phyloP scores from a whole-genome alignment of 768 basidiomycete genomes.

The Pleurotus platypus region DNA sequence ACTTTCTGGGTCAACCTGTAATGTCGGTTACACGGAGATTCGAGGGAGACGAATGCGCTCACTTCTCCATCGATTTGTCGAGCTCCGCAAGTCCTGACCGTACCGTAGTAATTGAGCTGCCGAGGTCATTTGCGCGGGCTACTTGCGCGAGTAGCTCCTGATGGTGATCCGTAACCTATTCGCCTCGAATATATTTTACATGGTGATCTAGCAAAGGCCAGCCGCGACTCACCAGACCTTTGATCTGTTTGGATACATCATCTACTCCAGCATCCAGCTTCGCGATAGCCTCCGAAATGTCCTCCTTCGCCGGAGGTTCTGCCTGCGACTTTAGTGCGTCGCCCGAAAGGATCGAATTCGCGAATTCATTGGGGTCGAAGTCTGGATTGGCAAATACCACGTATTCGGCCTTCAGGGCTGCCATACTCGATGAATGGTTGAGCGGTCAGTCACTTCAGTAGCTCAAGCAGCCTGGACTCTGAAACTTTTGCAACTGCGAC shows the following conservation, averaged over 20 bases:
- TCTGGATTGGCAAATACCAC: conserved; percentile 65
- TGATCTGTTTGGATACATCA: conserved; percentile 89
- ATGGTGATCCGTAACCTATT: conserved; percentile 78
- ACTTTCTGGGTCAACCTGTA: conserved; percentile 82
- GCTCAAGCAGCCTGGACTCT: no score
- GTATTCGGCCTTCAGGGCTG: conserved; percentile 48
- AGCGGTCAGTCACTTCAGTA: no score
- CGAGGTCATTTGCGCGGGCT: conserved; percentile 67
- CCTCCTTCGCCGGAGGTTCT: conserved; percentile 69
- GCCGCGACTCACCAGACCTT: conserved; percentile 59
- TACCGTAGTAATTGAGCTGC: conserved; percentile 66
- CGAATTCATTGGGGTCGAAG: conserved; percentile 89
- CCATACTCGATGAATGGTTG: not conserved
- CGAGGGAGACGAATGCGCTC: conserved; percentile 16
- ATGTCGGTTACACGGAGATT: conserved; percentile 16
- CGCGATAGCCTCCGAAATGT: conserved; percentile 85
- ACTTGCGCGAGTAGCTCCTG: conserved; percentile 80
- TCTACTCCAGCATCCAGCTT: conserved; percentile 87
- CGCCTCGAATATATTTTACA: conserved; percentile 22
- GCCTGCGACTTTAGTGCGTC: conserved; percentile 39
- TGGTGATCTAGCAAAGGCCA: conserved; percentile 5
- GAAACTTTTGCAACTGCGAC: no score
- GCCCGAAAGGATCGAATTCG: conserved; percentile 85
- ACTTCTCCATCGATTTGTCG: conserved; percentile 77
- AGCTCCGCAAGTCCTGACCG: conserved; percentile 70